A percentile compares a stretch with the other conserved stretches of the same genome.
phyloP scores from a whole-genome alignment of 2,329 filamentous ascomycete genomes.

The Colletotrichum phormii region DNA sequence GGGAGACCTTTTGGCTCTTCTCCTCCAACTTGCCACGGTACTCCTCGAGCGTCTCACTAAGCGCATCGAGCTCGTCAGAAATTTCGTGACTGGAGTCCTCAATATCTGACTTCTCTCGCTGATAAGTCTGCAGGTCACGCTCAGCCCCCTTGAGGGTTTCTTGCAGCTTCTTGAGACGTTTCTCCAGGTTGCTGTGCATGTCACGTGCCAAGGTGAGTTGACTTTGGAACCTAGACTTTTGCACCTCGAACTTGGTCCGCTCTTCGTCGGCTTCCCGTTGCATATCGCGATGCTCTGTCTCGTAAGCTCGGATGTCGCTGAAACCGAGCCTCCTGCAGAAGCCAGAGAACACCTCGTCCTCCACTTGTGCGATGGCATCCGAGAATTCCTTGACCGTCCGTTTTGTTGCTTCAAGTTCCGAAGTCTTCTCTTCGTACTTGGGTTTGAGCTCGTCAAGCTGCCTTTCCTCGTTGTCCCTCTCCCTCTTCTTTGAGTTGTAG shows the following conservation, averaged over 20 bases:
- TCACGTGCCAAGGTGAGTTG: conserved; percentile 68
- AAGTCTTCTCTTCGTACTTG: conserved; percentile 79
- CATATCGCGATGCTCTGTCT: conserved; percentile 90
- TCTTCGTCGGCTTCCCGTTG: conserved; percentile 92
- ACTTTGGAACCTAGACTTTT: conserved; percentile 79
- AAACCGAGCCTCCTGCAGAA: conserved; percentile 93
- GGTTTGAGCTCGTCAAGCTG: conserved; percentile 82
- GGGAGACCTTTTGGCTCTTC: conserved; percentile 80
- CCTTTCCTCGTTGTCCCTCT: conserved; percentile 77
- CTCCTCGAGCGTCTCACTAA: conserved; percentile 78
- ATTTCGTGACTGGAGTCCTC: conserved; percentile 79
- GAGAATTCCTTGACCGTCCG: conserved; percentile 64
- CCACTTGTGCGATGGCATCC: conserved; percentile 79
- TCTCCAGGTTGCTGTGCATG: conserved; percentile 67
- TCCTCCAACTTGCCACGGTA: conserved; percentile 75
- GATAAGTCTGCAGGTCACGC: conserved; percentile 76
- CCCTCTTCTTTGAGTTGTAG: conserved; percentile 83
- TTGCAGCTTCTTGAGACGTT: conserved; percentile 77
- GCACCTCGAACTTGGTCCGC: conserved; percentile 86
- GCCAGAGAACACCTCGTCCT: conserved; percentile 85
- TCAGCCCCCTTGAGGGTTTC: conserved; percentile 74
- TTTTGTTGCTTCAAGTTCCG: conserved; percentile 71
- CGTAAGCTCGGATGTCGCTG: conserved; percentile 89
- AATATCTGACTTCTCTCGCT: conserved; percentile 79
- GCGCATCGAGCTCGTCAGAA: conserved; percentile 79